Conservation (phyloP, 495 filamentous ascomycete species). For the Talaromyces stipitatus region DNA sequence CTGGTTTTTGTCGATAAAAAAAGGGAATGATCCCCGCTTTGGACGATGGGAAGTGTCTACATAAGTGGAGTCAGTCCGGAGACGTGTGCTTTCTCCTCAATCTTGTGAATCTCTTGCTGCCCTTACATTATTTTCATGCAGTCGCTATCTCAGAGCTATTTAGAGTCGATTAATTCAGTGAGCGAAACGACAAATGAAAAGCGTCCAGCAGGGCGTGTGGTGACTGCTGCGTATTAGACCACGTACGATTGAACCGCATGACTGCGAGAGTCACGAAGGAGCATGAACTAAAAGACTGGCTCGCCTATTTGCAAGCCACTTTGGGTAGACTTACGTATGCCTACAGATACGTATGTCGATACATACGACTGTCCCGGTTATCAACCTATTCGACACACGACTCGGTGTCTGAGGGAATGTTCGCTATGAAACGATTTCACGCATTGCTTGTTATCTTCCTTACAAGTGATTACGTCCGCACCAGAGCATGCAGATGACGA, state of each 20-base stretch:
- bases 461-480: background rate
- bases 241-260: background rate
- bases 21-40: background rate
- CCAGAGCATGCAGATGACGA: background rate
- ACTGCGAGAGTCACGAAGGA: background rate
- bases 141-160: background rate
- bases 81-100: background rate
- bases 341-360: background rate
- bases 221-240: background rate
- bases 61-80: background rate
- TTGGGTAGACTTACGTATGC: slow-evolving; percentile 1
- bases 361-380: background rate
- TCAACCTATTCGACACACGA: background rate
- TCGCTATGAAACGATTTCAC: background rate
- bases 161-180: background rate
- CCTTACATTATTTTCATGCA: background rate
- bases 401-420: background rate
- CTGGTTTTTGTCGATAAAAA: no score
- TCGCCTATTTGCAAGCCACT: background rate
- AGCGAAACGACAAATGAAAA: background rate
- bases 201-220: background rate
- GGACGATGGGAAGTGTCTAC: background rate
- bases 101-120: background rate
- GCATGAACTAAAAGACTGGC: background rate
- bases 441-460: no score